These are phyloP conservation scores for Turnera subulata DNA, from an alignment of 345 rosid species.

Conservation along the genomic window DNA sequence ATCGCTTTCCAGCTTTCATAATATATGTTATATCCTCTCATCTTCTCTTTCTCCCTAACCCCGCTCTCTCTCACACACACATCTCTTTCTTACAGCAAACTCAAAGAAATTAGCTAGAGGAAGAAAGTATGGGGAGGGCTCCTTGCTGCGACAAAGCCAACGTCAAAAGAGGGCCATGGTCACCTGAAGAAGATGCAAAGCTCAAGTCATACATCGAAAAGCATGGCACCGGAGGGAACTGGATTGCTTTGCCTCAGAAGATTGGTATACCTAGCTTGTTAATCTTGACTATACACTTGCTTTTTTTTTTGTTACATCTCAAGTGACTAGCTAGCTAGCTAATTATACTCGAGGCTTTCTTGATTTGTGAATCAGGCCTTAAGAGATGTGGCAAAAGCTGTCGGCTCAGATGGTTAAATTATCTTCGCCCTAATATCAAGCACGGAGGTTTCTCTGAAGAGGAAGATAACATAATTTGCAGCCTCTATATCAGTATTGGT, in stretches of 20 bases:
- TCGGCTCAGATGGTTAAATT: slow-evolving; percentile 31
- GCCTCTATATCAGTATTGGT: slow-evolving; percentile 33
- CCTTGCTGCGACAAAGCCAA: slow-evolving; percentile 36
- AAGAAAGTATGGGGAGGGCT: slow-evolving; percentile 31
- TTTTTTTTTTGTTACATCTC: no score
- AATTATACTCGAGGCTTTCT: no score
- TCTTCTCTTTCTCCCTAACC: slow-evolving; percentile 31
- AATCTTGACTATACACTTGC: no score
- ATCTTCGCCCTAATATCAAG: slow-evolving; percentile 32
- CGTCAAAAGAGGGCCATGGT: slow-evolving; percentile 38
- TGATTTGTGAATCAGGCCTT: slow-evolving; percentile 17
- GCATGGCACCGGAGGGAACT: slow-evolving; percentile 36
- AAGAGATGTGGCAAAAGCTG: slow-evolving; percentile 37
- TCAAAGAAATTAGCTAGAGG: slow-evolving; percentile 10
- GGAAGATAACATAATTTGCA: slow-evolving; percentile 31
- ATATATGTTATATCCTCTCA: neutral
- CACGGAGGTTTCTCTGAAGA: slow-evolving; percentile 36
- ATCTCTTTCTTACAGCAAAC: slow-evolving; percentile 23
- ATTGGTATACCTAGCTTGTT: no score
- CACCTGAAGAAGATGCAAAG: slow-evolving; percentile 35
- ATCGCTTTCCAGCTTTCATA: slow-evolving; percentile 13
- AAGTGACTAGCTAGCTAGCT: no score
- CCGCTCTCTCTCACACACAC: slow-evolving; percentile 18
- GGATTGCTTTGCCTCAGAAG: slow-evolving; percentile 36
- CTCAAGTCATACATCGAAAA: slow-evolving; percentile 29